Conservation (phyloP, 768 basidiomycete species). For the Pulveroboletus sp. region DNA sequence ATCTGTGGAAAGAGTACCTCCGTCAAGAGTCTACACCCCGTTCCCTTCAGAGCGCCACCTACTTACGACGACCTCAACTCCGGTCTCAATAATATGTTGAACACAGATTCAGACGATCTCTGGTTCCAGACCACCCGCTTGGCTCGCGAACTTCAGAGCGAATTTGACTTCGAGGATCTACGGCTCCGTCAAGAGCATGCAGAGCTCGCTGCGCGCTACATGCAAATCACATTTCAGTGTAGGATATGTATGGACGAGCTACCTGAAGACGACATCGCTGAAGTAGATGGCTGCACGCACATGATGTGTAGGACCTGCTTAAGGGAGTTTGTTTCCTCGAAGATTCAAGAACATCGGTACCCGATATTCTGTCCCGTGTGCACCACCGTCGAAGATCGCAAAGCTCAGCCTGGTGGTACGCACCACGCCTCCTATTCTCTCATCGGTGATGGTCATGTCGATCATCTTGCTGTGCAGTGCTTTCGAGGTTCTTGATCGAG, state of each 20-base stretch:
- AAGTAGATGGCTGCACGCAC: slow-evolving; percentile 46
- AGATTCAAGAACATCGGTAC: slow-evolving; percentile 49
- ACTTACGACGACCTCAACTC: slow-evolving; percentile 10
- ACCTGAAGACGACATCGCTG: slow-evolving; percentile 38
- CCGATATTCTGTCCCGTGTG: slow-evolving; percentile 64
- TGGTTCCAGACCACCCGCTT: slow-evolving; percentile 7
- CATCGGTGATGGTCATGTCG: not conserved
- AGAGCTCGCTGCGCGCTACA: slow-evolving; percentile 22
- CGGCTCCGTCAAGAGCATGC: slow-evolving; percentile 33
- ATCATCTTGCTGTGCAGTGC: slow-evolving; percentile 24
- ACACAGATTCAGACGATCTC: not conserved
- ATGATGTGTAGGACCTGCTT: slow-evolving; percentile 53
- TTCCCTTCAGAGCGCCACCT: slow-evolving; percentile 4
- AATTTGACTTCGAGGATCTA: slow-evolving; percentile 39
- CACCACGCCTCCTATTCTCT: not conserved
- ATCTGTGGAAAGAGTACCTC: slow-evolving; percentile 15
- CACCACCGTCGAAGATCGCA: slow-evolving; percentile 23
- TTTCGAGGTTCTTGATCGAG: slow-evolving; percentile 37
- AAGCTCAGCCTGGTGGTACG: slow-evolving; percentile 32
- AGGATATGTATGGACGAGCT: slow-evolving; percentile 51
- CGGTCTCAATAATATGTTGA: not conserved
- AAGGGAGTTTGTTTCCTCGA: slow-evolving; percentile 36
- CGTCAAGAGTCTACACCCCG: slow-evolving; percentile 17
- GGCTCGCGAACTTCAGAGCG: slow-evolving; percentile 32
- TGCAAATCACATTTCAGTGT: slow-evolving; percentile 44